Percentiles rank a stretch among this genome's conserved stretches.
Evolutionary conservation across 1,284 basidiomycete species (phyloP).

Genomic region (Termitomyces sp.): DNA sequence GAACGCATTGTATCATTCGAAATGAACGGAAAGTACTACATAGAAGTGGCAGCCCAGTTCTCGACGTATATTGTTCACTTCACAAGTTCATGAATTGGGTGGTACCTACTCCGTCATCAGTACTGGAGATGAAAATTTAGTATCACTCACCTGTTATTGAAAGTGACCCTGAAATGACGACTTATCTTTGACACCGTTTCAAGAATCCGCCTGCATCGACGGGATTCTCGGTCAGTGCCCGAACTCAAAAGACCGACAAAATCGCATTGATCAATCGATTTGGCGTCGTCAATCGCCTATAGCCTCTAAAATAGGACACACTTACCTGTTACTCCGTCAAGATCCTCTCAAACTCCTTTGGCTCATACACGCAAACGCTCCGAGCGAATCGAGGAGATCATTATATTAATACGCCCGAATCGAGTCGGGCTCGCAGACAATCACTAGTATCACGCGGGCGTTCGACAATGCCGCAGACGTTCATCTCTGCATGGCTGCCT

Average conservation of each 20-base stretch:
- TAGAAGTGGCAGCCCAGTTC: background rate
- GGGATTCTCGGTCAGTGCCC: conserved; percentile 49
- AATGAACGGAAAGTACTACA: conserved; percentile 47
- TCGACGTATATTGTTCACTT: conserved; percentile 45
- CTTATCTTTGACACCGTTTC: conserved; percentile 38
- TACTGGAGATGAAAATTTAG: background rate
- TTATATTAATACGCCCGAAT: conserved; percentile 46
- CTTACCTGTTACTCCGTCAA: conserved; percentile 42
- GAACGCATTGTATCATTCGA: conserved; percentile 51
- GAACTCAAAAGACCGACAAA: conserved; percentile 21
- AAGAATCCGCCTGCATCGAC: conserved; percentile 41
- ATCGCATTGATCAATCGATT: background rate
- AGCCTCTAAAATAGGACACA: conserved; percentile 34
- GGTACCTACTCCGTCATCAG: conserved; percentile 31
- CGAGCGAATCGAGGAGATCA: conserved; percentile 32
- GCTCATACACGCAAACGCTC: conserved; percentile 32
- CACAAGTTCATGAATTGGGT: conserved; percentile 51
- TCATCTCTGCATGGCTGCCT: conserved; percentile 39
- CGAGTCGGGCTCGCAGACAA: conserved; percentile 45
- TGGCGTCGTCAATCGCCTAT: conserved; percentile 26
- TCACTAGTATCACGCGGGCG: conserved; percentile 38
- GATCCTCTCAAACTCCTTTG: conserved; percentile 44
- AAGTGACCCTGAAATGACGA: conserved; percentile 39
- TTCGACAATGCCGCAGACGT: conserved; percentile 36
- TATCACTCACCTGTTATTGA: conserved; percentile 36